phyloP scores from a whole-genome alignment of 1,284 basidiomycete genomes.

The Trichosporon sp. region DNA sequence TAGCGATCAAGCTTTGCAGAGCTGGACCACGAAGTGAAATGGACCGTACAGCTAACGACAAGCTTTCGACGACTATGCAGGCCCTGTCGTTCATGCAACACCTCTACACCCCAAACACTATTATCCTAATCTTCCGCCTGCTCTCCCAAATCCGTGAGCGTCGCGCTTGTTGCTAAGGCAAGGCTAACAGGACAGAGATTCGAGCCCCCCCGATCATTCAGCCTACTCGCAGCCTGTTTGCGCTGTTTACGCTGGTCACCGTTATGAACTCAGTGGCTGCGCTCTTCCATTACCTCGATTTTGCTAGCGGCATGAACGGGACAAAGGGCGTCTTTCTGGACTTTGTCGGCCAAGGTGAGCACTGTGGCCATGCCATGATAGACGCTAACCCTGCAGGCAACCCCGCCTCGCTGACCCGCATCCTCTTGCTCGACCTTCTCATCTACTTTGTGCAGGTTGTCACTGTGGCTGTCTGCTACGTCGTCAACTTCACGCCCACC shows the following conservation, averaged over 20 bases:
- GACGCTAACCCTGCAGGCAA: conserved; percentile 20
- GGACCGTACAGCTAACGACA: not conserved
- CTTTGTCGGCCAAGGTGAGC: conserved; percentile 44
- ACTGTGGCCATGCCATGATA: not conserved
- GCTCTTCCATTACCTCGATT: conserved; percentile 38
- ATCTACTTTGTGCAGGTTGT: conserved; percentile 36
- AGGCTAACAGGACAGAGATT: conserved; percentile 22
- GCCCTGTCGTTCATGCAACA: conserved; percentile 38
- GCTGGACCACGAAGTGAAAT: not conserved
- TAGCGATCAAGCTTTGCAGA: not conserved
- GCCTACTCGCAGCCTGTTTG: conserved; percentile 33
- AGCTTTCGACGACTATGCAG: conserved; percentile 34
- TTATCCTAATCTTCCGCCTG: conserved; percentile 35
- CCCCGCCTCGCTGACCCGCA: conserved; percentile 29
- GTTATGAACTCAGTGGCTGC: conserved; percentile 29
- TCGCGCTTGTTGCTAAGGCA: not conserved
- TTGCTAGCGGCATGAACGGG: conserved; percentile 27
- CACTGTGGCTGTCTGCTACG: conserved; percentile 34
- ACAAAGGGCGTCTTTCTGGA: conserved; percentile 40
- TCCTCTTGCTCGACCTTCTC: conserved; percentile 37
- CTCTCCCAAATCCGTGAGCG: conserved; percentile 31
- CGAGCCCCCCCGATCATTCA: conserved; percentile 33
- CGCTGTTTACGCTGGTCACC: conserved; percentile 27
- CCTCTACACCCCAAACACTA: conserved; percentile 39
- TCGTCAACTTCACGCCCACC: conserved; percentile 24